Conservation (phyloP, 352 stramenopile species). For the Phytophthora capsici region DNA sequence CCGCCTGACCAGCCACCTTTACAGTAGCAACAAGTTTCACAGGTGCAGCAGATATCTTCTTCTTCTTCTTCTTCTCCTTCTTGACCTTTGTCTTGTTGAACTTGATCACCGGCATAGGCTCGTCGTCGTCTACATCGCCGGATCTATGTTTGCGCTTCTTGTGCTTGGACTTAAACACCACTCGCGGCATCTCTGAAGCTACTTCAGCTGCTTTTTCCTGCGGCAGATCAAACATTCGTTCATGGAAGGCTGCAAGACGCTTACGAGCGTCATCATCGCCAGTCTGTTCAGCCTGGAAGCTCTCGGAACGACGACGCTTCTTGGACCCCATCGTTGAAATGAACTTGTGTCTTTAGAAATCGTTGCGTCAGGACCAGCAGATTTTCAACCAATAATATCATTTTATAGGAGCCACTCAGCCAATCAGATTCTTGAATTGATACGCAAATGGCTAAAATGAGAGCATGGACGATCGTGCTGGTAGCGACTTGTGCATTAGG, state of each 20-base stretch:
- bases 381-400: slow-evolving; percentile 36
- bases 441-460: slow-evolving; percentile 13
- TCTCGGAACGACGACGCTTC: slow-evolving; percentile 50
- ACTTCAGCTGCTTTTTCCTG: slow-evolving; percentile 4
- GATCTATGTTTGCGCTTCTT: slow-evolving; percentile 40
- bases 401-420: not conserved
- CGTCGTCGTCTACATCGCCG: slow-evolving; percentile 24
- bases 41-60: slow-evolving; percentile 9
- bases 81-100: slow-evolving; percentile 31
- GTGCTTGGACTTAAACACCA: slow-evolving; percentile 50
- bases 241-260: slow-evolving; percentile 56
- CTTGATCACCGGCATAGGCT: slow-evolving; percentile 45
- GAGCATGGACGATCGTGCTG: slow-evolving; percentile 5
- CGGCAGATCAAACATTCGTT: slow-evolving; percentile 64
- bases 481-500: slow-evolving; percentile 14
- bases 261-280: slow-evolving; percentile 41
- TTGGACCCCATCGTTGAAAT: slow-evolving; percentile 29
- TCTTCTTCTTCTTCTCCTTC: slow-evolving; percentile 35
- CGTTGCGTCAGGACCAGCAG: slow-evolving; percentile 21
- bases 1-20: slow-evolving; percentile 11
- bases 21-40: slow-evolving; percentile 1
- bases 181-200: slow-evolving; percentile 29
- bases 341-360: slow-evolving; percentile 9
- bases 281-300: slow-evolving; percentile 27
- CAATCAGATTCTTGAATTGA: not conserved